These are phyloP conservation scores for Cladosporium sp. DNA, from an alignment of 2,329 filamentous ascomycete species.

Conservation along the genomic window DNA sequence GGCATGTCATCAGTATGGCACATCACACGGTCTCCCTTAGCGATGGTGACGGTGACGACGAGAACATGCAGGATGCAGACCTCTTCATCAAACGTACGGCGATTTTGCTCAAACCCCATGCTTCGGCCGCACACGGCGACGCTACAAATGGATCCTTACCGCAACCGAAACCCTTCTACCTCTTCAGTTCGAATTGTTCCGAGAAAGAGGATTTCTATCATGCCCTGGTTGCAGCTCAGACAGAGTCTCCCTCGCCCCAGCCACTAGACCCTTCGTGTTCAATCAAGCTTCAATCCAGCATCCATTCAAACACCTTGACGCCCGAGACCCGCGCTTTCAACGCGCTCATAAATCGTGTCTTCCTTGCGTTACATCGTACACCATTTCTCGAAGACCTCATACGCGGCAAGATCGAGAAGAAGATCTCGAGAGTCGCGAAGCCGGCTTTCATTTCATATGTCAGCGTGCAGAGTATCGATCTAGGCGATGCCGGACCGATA, in stretches of 20 bases:
- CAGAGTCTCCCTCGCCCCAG: conserved; percentile 64
- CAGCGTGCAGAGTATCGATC: conserved; percentile 74
- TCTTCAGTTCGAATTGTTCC: conserved; percentile 93
- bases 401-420: conserved; percentile 84
- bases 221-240: conserved; percentile 71
- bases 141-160: neutral
- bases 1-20: conserved; percentile 88
- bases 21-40: conserved; percentile 84
- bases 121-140: neutral
- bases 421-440: conserved; percentile 89
- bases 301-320: conserved; percentile 81
- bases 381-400: conserved; percentile 74
- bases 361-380: conserved; percentile 83
- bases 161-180: conserved; percentile 72
- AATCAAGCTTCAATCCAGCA: conserved; percentile 79
- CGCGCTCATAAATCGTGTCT: conserved; percentile 80
- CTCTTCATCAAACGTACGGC: conserved; percentile 78
- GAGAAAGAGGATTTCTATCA: conserved; percentile 99
- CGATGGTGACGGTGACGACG: conserved; percentile 51
- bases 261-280: conserved; percentile 81
- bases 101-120: conserved; percentile 28
- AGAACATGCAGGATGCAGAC: conserved; percentile 77
- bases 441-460: conserved; percentile 86
- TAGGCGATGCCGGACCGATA: conserved; percentile 80
- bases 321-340: conserved; percentile 91